phyloP scores from a whole-genome alignment of 2,329 filamentous ascomycete species.

The Decorospora gaudefroyi region DNA sequence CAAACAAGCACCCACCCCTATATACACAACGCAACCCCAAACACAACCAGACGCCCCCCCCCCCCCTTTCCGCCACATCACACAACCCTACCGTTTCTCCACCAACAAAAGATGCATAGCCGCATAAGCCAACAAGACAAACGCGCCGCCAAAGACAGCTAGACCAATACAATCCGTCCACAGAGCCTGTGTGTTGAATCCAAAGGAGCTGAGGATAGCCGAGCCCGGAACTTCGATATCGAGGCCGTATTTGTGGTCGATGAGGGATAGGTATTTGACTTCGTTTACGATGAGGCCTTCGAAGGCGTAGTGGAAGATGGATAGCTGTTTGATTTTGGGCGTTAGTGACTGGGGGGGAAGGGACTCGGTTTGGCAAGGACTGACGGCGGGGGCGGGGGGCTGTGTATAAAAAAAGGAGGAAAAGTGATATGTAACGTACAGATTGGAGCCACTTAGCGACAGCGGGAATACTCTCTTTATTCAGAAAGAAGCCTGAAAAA shows the following conservation, averaged over 20 bases:
- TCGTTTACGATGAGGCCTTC: constrained; percentile 97
- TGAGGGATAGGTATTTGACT: constrained; percentile 83
- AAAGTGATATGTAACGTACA: constrained; percentile 55
- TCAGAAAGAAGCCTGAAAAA: constrained; percentile 91
- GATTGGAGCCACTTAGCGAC: constrained; percentile 88
- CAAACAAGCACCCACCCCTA: too few species aligned
- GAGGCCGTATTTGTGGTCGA: constrained; percentile 93
- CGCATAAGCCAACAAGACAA: constrained; percentile 83
- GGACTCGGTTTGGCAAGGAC: too few species aligned
- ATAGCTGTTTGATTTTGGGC: constrained; percentile 62
- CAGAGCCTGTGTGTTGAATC: constrained; percentile 84
- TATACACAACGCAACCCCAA: too few species aligned
- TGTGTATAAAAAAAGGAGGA: background rate
- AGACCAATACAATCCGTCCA: constrained; percentile 85
- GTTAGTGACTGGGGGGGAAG: too few species aligned
- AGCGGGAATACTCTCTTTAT: constrained; percentile 88
- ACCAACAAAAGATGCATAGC: constrained; percentile 94
- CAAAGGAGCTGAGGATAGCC: constrained; percentile 91
- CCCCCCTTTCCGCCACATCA: background rate
- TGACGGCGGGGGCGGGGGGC: too few species aligned
- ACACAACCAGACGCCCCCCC: too few species aligned
- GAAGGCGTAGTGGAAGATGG: constrained; percentile 98
- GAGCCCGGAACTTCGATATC: constrained; percentile 96
- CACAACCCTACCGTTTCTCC: constrained; percentile 69
- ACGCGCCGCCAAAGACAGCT: constrained; percentile 77